Evolutionary conservation across 2,329 filamentous ascomycete species (phyloP), one percentile per base, ranked within the genome.

Genomic region (Xylaria sp.): DNA sequence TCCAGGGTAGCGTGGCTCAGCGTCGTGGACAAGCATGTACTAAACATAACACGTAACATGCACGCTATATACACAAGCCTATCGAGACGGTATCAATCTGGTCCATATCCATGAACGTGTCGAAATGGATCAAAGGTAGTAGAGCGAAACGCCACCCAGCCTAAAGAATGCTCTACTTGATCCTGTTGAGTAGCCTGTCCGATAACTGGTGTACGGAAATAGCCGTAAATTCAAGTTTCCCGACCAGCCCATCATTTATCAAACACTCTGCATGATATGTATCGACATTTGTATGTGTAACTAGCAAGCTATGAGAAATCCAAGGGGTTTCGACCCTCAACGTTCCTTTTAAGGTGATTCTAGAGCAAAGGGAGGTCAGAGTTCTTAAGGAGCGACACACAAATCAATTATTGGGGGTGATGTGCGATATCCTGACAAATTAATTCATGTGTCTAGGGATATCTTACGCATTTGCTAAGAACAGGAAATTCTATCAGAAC

Each of bases 381-480:
- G 6, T 46, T 15, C 15, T 3, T 20, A 2, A 20, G 9, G 6
- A 36, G 7, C 10, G 9, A 55, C 18, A 12, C 4, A 55, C 31
- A 3, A 23, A 36, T n/a, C 4, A 12, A 33, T 15, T 10, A 8
- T 20, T 13, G 2, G 12, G 10, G 18, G 25, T 8, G 15, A 31
- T 41, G 23, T 18, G 18, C 10, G 15, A 39, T 46, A 46, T 36
- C 48, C 4, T 8, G 13, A 51, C 49, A 51, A 23, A 39, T 58
- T 33, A 64, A 41, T 49, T 18, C 31, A 54, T 71, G 63, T 49
- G 41, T 64, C 64, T 65, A 54, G 64, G 54, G 60, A 67, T 64
- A 71, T 71, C 62, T 31, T 54, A 66, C 65, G 46, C 64, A 62
- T 69, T 60, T 70, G 67, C 54, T 58, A 64, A 43, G 64, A 54